Percentiles rank a stretch among this genome's conserved stretches.
phyloP scores from a whole-genome alignment of 768 basidiomycete species.

The Suillus americanus region DNA sequence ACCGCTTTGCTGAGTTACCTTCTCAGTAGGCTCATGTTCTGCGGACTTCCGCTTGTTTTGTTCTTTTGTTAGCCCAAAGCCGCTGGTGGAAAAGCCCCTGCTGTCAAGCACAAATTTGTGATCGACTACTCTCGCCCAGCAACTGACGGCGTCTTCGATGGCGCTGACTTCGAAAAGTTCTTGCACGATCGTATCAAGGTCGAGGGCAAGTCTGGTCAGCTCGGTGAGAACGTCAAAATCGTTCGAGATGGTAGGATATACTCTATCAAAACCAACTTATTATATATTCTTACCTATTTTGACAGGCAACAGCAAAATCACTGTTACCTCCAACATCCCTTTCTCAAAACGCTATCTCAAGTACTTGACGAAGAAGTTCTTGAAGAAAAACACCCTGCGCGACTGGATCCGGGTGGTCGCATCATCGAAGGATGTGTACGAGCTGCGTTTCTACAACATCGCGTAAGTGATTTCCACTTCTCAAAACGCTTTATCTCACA shows the following conservation, averaged over 20 bases:
- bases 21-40: constrained; percentile 87
- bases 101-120: constrained; percentile 74
- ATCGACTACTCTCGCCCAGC: constrained; percentile 88
- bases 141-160: constrained; percentile 58
- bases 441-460: constrained; percentile 94
- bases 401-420: constrained; percentile 98
- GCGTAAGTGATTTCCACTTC: constrained; percentile 49
- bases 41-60: constrained; percentile 29
- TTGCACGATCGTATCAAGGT: constrained; percentile 94
- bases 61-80: constrained; percentile 54
- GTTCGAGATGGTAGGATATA: constrained; percentile 67
- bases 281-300: constrained; percentile 4
- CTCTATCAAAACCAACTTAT: constrained; percentile 17
- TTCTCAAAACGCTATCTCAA: constrained; percentile 98
- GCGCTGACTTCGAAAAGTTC: constrained; percentile 79
- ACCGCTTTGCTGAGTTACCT: constrained; percentile 86
- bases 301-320: constrained; percentile 77
- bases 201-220: constrained; percentile 87
- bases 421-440: constrained; percentile 89
- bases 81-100: constrained; percentile 48
- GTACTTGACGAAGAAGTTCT: constrained; percentile 98
- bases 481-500: constrained; percentile 10
- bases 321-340: constrained; percentile 80
- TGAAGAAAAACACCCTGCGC: constrained; percentile 95
- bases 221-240: constrained; percentile 88